Base-by-base conservation (phyloP, 2,329 filamentous ascomycete genomes). In the Aspergillus tubingensis region DNA sequence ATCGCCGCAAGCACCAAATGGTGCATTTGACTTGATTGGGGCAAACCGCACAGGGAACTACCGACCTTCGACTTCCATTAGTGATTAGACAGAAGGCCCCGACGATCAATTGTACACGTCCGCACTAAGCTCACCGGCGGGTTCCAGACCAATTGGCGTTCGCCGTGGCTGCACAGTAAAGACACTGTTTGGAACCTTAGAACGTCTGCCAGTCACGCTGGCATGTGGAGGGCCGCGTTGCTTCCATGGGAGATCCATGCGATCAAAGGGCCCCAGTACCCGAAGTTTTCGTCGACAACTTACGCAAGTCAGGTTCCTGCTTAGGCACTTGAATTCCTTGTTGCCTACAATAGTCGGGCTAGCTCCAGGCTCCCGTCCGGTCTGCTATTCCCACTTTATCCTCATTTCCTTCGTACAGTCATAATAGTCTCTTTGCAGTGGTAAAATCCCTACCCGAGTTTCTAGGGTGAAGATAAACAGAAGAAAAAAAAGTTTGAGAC, bases 41-140 rank as follows among this genome's bases (percentile, higher is more conserved):
- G 13, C 23, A 30, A 21, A 15, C 27, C 23, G 23, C 15, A 50
- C 10, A 19, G 47, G 25, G 17, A 50, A 19, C 41, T 44, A 44
- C 41, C n/a, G 41, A 19, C 8, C 47, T 30, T 30, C 47, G 23
- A 50, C 23, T 30, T 30, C 32, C 32, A 36, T 36, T 2, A 27
- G 25, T 27, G 25, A 27, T 27, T 15, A 36, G 32, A 36, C 27
- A 50, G 15, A 17, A 13, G 13, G 15, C 15, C 27, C 47, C 47
- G 47, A 50, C 47, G 47, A 50, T 49, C 23, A 49, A 49, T 50
- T 27, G 47, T 50, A n/a, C 47, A 50, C 47, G 47, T 50, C 47
- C n/a, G 47, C 47, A 30, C n/a, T 27, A 30, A 27, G 17, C 17
- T 50, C 25, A 30, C 47, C 47, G 47, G 47, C n/a, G 8, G 23